Evolutionary conservation across 768 basidiomycete species (phyloP).

Genomic region (Pisolithus orientalis): DNA sequence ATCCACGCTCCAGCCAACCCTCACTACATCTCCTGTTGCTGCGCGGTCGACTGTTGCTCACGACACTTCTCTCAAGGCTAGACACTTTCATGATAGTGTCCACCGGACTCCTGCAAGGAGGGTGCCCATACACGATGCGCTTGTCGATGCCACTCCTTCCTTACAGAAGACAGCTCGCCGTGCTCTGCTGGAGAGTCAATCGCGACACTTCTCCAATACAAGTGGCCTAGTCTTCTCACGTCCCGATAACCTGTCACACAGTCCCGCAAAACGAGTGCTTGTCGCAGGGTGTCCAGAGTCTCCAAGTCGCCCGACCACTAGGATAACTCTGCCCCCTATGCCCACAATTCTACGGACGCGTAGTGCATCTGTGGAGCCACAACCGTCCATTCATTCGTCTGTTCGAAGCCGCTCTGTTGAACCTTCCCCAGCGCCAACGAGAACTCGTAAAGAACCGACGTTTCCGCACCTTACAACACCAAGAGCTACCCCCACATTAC

Average conservation of each 20-base stretch:
- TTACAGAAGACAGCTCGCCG: constrained; percentile 39
- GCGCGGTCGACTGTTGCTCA: constrained; percentile 11
- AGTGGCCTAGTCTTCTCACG: constrained; percentile 35
- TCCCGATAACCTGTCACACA: constrained; percentile 32
- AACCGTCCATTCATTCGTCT: constrained; percentile 7
- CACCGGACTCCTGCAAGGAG: constrained; percentile 58
- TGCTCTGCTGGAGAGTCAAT: constrained; percentile 18
- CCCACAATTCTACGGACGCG: constrained; percentile 19
- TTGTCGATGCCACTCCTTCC: constrained; percentile 45
- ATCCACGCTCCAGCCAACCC: constrained; percentile 9
- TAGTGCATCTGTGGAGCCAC: constrained; percentile 32
- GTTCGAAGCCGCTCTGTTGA: constrained; percentile 28
- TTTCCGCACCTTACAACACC: constrained; percentile 12
- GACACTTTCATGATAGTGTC: constrained; percentile 32
- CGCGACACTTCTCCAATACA: constrained; percentile 9
- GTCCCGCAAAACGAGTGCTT: constrained; percentile 29
- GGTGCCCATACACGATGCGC: constrained; percentile 49
- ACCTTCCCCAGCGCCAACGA: constrained; percentile 9
- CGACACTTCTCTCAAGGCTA: constrained; percentile 28
- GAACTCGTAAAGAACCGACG: constrained; percentile 11
- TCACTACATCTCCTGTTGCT: constrained; percentile 20
- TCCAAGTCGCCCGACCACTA: constrained; percentile 20
- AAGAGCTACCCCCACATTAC: constrained; percentile 14
- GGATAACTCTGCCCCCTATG: constrained; percentile 12
- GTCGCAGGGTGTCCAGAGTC: constrained; percentile 22